phyloP scores from a whole-genome alignment of 208 protist genomes.

The Trypanosoma theileri region DNA sequence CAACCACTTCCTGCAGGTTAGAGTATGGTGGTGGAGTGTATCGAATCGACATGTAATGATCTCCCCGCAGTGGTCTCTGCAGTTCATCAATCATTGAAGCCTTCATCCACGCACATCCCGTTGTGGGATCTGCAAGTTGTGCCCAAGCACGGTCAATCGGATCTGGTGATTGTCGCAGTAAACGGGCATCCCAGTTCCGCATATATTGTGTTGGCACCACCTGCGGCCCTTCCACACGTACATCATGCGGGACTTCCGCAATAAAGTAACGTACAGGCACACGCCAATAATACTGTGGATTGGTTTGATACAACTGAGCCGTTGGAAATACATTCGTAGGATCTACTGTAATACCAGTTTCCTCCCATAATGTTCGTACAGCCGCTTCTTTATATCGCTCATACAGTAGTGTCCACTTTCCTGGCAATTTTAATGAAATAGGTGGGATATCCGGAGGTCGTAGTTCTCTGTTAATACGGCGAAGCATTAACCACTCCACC shows the following conservation, averaged over 20 bases:
- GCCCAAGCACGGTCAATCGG: slow-evolving; percentile 89
- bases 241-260: slow-evolving; percentile 82
- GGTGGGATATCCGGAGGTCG: slow-evolving; percentile 88
- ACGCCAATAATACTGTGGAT: slow-evolving; percentile 84
- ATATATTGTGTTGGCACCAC: slow-evolving; percentile 76
- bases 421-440: slow-evolving; percentile 89
- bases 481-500: slow-evolving; percentile 87
- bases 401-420: slow-evolving; percentile 89
- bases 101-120: slow-evolving; percentile 87
- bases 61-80: slow-evolving; percentile 77
- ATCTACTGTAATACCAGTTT: slow-evolving; percentile 88
- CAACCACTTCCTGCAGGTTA: slow-evolving; percentile 55
- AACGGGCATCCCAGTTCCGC: slow-evolving; percentile 70
- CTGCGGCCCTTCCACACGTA: slow-evolving; percentile 78
- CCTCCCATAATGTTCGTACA: slow-evolving; percentile 85
- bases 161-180: slow-evolving; percentile 87
- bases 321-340: slow-evolving; percentile 65
- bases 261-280: slow-evolving; percentile 89
- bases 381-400: slow-evolving; percentile 89
- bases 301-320: slow-evolving; percentile 48
- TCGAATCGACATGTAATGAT: slow-evolving; percentile 81
- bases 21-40: slow-evolving; percentile 88
- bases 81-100: slow-evolving; percentile 78
- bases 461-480: slow-evolving; percentile 88
- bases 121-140: slow-evolving; percentile 71